Evolutionary conservation across 1,284 basidiomycete species (phyloP).

Genomic region (Sphagnurus paluster): DNA sequence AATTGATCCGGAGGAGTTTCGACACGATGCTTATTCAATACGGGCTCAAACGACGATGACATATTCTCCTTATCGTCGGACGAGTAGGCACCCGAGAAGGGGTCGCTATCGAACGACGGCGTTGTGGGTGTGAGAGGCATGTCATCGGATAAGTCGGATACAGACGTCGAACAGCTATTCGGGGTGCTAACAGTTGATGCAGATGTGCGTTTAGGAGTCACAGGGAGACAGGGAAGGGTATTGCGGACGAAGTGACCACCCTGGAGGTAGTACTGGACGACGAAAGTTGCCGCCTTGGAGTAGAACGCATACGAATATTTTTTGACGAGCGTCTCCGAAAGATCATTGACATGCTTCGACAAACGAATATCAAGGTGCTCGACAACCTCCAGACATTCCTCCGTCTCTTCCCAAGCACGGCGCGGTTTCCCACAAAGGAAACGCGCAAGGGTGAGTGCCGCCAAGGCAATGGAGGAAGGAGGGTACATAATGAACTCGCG

Average conservation of each 20-base stretch:
- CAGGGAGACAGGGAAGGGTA: conserved; percentile 54
- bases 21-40: conserved; percentile 66
- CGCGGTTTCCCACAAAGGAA: conserved; percentile 81
- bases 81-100: conserved; percentile 53
- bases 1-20: conserved; percentile 72
- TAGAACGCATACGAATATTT: conserved; percentile 97
- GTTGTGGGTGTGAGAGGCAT: conserved; percentile 80
- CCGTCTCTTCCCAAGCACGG: conserved; percentile 78
- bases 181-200: conserved; percentile 65
- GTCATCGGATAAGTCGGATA: conserved; percentile 76
- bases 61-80: conserved; percentile 81
- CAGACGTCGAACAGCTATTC: conserved; percentile 67
- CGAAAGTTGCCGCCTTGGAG: conserved; percentile 89
- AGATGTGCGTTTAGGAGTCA: conserved; percentile 67
- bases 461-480: conserved; percentile 86
- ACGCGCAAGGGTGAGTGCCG: conserved; percentile 86
- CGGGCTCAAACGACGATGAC: conserved; percentile 64
- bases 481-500: conserved; percentile 89
- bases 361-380: conserved; percentile 85
- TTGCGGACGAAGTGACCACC: conserved; percentile 68
- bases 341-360: conserved; percentile 81
- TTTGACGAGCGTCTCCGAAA: conserved; percentile 93
- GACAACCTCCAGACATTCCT: conserved; percentile 76
- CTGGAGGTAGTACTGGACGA: conserved; percentile 89
- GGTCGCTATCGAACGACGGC: conserved; percentile 57